Evolutionary conservation across 345 rosid species (phyloP), one percentile per base, ranked within the genome.

Genomic region (Eutrema heterophyllum): DNA sequence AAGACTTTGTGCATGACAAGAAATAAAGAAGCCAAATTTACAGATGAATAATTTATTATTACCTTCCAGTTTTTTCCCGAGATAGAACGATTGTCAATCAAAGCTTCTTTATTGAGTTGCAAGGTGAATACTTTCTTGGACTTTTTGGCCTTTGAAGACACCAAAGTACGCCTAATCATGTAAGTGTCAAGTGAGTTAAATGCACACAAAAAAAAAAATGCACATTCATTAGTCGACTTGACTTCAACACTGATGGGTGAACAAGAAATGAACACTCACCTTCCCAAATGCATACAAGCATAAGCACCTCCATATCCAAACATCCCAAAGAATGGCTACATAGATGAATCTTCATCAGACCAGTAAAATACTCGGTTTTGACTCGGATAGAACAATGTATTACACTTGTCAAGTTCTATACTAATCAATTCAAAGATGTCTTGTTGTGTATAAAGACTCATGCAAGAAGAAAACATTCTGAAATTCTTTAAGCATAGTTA

Each of bases 71-170:
- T 75, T 57, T 54, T 68, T 48, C 79, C 80, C 2, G 84, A 71
- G 39, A 60, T 66, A 64, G 87, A 73, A 13, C 32, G 72, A 36
- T 45, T 62, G 40, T 60, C 62, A 6, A 87, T 74, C 61, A 86
- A 73, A 36, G 83, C 86, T 40, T 86, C 89, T 79, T 84, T 80
- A 60, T 83, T 62, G 13, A 90, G 75, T 75, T 73, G 79, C 68
- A 90, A 81, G 14, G 63, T 76, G 30, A 78, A 84, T 14, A 91
- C 97, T 68, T 82, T 82, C 73, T 70, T 83, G 9, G 89, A 87
- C 14, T 70, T 69, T 67, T 83, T 83, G 4, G 88, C 84, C 81
- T 87, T 91, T 2, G 97, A 88, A 65, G 95, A 86, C 39, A 91
- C 87, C 67, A 84, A 18, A 41, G 84, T 88, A 61, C 68, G 65